phyloP scores from a whole-genome alignment of 805 yeast genomes.

The Clavispora phyllophila region DNA sequence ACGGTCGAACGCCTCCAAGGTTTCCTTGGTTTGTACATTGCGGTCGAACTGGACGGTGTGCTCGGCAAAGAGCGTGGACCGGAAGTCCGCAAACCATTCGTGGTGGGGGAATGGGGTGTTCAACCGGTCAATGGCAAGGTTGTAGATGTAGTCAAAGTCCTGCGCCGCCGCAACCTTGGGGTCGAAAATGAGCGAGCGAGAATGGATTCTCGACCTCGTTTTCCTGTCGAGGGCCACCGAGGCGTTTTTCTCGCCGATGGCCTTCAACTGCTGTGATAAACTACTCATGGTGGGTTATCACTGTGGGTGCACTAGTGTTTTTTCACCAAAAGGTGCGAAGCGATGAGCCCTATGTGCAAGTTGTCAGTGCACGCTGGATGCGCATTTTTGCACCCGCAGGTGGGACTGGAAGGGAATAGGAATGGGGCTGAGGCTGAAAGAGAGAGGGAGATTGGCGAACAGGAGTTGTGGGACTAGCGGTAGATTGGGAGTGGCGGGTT shows the following conservation, averaged over 20 bases:
- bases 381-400: neutral
- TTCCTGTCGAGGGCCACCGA: slow-evolving; percentile 83
- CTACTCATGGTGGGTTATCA: slow-evolving; percentile 36
- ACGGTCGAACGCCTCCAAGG: slow-evolving; percentile 63
- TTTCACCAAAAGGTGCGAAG: neutral
- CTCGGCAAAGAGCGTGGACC: slow-evolving; percentile 72
- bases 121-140: slow-evolving; percentile 69
- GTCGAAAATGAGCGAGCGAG: slow-evolving; percentile 82
- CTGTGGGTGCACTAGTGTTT: neutral
- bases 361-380: neutral
- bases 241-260: slow-evolving; percentile 57
- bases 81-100: slow-evolving; percentile 66
- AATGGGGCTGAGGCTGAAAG: too few relatives aligned
- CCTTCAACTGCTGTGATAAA: slow-evolving; percentile 77
- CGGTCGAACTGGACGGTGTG: slow-evolving; percentile 78
- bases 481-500: too few relatives aligned
- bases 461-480: too few relatives aligned
- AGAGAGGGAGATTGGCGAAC: too few relatives aligned
- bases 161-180: slow-evolving; percentile 89
- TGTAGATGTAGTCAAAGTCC: slow-evolving; percentile 78
- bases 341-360: neutral
- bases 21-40: slow-evolving; percentile 73
- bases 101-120: slow-evolving; percentile 43
- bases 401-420: neutral
- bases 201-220: slow-evolving; percentile 78